Evolutionary conservation across 257 asterid genomes (phyloP), one percentile per base, ranked within the genome.

Genomic region (Lycium ferocissimum): DNA sequence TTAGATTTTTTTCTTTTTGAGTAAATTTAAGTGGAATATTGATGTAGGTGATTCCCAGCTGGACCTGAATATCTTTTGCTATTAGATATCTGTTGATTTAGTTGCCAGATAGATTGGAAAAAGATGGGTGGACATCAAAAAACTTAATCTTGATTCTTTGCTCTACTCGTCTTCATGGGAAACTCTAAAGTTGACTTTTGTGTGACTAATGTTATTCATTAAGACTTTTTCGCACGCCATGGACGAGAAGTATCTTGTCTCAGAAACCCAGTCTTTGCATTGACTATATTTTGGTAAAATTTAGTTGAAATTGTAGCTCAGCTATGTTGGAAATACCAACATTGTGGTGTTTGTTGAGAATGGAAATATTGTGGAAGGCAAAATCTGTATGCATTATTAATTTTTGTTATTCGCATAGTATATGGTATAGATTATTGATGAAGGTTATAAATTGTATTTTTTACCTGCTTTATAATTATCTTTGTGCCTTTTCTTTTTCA

Each of bases 261-360:
- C 7, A 0, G 65, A 76, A 26, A 13, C 65, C 2, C 40, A 22
- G 45, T 76, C 47, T 13, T 53, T 26, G 63, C 20, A 14, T 51
- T 22, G 82, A 76, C 40, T 26, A 26, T 76, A 76, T 76, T 62
- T 26, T 22, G 62, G 45, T 13, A 76, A 49, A 3, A 51, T 51
- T 76, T 76, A 76, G 82, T 76, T 53, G 82, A 51, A 49, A 76
- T 2, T 51, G 63, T 26, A 43, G 63, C 47, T 26, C 38, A 51
- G 22, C 2, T 26, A 13, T 76, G 63, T 76, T 26, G 47, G 12
- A 51, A 49, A 22, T 11, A 49, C 62, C 81, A 6, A 49, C 1
- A 20, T 13, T 22, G 22, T 49, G 81, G 13, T 75, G 62, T 75
- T 51, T 22, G 1, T 75, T 53, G 62, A 49, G 81, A 75, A 22